A percentile compares a stretch with the other conserved stretches of the same genome.
phyloP scores from a whole-genome alignment of 179 eudicot genomes.

The Corrigiola litoralis region DNA sequence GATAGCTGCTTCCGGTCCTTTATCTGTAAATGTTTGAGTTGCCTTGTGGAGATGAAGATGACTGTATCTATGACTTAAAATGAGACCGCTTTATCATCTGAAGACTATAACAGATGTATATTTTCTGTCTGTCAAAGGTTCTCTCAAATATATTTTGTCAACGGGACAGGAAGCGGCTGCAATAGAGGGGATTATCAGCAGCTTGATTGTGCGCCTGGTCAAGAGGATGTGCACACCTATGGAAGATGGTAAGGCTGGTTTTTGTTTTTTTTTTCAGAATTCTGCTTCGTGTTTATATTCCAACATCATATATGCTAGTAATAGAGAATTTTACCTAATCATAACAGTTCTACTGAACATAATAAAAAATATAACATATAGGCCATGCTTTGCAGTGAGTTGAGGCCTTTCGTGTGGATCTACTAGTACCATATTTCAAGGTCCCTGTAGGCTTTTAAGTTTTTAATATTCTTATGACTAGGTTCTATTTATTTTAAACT shows the following conservation, averaged over 20 bases:
- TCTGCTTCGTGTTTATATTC: neutral
- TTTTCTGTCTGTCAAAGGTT: conserved; percentile 39
- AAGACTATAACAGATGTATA: neutral
- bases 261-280: too few relatives aligned
- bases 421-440: neutral
- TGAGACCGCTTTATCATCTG: neutral
- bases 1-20: neutral
- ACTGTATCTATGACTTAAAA: neutral
- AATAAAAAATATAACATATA: too few relatives aligned
- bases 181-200: conserved; percentile 60
- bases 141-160: conserved; percentile 34
- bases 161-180: conserved; percentile 34
- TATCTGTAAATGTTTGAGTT: neutral
- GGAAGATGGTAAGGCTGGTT: conserved; percentile 49
- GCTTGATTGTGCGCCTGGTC: conserved; percentile 54
- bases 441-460: neutral
- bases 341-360: too few relatives aligned
- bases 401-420: too few relatives aligned
- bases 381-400: too few relatives aligned
- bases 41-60: neutral
- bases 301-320: neutral
- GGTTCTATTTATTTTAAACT: neutral
- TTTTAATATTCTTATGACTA: too few relatives aligned
- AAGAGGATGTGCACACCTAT: conserved; percentile 62
- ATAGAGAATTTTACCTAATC: too few relatives aligned